Percentiles rank a stretch among this genome's conserved stretches.
Conservation (phyloP, 129 eudicot genomes). For the Smallanthus sonchifolius region DNA sequence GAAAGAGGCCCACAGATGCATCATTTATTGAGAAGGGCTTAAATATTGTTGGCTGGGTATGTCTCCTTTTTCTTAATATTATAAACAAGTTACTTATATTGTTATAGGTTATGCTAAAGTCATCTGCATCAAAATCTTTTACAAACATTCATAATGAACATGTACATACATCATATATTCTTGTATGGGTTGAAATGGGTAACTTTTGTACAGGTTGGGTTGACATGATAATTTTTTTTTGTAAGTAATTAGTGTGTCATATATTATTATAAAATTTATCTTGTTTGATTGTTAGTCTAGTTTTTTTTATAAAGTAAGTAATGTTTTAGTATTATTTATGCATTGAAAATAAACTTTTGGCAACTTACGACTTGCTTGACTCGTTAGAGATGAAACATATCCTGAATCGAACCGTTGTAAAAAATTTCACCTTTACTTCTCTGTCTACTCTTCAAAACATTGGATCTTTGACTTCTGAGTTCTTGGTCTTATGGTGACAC, state of each 20-base stretch:
- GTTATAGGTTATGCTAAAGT: background rate
- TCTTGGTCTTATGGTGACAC: background rate
- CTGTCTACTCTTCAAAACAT: background rate
- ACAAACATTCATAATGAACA: background rate
- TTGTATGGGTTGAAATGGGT: background rate
- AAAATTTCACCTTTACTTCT: background rate
- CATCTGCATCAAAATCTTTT: background rate
- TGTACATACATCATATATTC: background rate
- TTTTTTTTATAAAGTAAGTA: background rate
- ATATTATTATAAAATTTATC: background rate
- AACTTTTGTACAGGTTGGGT: background rate
- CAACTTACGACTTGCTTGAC: background rate
- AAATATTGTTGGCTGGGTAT: slow-evolving; percentile 86
- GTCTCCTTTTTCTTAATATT: slow-evolving; percentile 12
- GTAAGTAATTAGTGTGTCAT: background rate
- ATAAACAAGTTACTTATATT: background rate
- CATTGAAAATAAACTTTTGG: background rate
- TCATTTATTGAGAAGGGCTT: slow-evolving; percentile 84
- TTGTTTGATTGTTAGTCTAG: background rate
- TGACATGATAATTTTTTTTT: background rate
- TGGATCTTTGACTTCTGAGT: background rate
- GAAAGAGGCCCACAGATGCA: slow-evolving; percentile 86
- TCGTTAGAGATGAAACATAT: background rate
- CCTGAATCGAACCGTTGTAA: background rate
- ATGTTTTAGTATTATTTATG: background rate